A percentile compares a stretch with the other conserved stretches of the same genome.
Conservation (phyloP, 495 filamentous ascomycete species). For the Aspergillus taichungensis region DNA sequence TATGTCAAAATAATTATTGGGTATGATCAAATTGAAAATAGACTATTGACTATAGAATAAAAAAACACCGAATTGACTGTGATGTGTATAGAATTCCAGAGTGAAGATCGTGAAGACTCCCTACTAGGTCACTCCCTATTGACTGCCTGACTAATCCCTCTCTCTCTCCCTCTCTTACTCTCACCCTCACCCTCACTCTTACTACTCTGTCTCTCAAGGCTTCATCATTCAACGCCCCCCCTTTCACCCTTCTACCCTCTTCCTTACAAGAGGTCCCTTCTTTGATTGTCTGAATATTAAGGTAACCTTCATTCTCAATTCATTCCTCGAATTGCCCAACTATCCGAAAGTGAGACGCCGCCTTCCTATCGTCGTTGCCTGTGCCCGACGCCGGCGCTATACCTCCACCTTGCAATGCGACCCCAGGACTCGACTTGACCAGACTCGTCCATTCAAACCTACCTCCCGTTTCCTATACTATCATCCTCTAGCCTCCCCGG, state of each 20-base stretch:
- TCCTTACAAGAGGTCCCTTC: neutral
- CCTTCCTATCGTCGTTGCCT: slow-evolving; percentile 2
- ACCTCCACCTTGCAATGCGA: slow-evolving; percentile 26
- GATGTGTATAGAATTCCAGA: too few species aligned
- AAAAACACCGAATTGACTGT: too few species aligned
- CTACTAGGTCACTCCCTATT: neutral
- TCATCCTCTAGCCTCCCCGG: neutral
- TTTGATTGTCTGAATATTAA: too few species aligned
- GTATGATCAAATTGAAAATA: too few species aligned
- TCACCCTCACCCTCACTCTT: slow-evolving; percentile 15
- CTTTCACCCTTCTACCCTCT: neutral
- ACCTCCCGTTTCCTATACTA: slow-evolving; percentile 2
- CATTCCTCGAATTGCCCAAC: neutral
- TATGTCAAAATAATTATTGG: too few species aligned
- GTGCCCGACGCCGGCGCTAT: slow-evolving; percentile 3
- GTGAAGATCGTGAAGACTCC: neutral
- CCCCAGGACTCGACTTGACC: slow-evolving; percentile 8
- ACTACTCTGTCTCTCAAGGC: neutral
- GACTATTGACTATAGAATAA: too few species aligned
- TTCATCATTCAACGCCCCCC: neutral
- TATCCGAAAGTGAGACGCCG: slow-evolving; percentile 9
- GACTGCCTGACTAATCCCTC: slow-evolving; percentile 1
- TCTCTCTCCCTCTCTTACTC: slow-evolving; percentile 8
- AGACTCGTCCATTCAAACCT: slow-evolving; percentile 4
- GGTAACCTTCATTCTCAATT: neutral